phyloP scores from a whole-genome alignment of 805 yeast genomes.

The Starmerella vaccinii region DNA sequence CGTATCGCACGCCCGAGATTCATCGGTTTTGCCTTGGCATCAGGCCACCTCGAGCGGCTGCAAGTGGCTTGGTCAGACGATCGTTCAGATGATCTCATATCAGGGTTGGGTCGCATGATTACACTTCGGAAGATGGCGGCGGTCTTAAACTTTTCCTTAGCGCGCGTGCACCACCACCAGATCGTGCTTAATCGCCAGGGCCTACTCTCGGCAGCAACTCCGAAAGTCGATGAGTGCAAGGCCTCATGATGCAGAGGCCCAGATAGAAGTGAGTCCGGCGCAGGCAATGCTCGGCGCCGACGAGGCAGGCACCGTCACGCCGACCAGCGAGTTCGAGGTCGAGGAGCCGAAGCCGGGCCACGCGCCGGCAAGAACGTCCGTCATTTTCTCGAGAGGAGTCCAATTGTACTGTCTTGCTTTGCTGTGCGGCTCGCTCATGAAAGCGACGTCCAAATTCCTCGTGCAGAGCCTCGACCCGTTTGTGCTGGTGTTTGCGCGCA shows the following conservation, averaged over 20 bases:
- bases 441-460: constrained; percentile 21
- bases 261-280: background rate
- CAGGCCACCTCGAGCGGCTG: too few relatives aligned
- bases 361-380: background rate
- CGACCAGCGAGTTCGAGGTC: constrained; percentile 5
- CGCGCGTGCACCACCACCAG: too few relatives aligned
- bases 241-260: background rate
- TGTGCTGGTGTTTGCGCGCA: constrained; percentile 56
- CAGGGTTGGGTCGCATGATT: background rate
- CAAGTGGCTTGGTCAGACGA: background rate
- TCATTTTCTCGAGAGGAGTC: constrained; percentile 15
- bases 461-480: constrained; percentile 15
- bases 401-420: constrained; percentile 20
- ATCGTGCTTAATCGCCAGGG: too few relatives aligned
- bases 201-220: too few relatives aligned
- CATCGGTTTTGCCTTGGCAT: too few relatives aligned
- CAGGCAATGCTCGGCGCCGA: background rate
- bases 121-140: background rate
- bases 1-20: too few relatives aligned
- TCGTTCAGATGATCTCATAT: constrained; percentile 1
- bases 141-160: background rate
- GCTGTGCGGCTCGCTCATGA: constrained; percentile 22
- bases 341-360: constrained; percentile 2
- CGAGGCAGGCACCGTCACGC: background rate
- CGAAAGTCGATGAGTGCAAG: background rate